Evolutionary conservation across 345 rosid genomes (phyloP).

Genomic region (Pistacia integerrima): DNA sequence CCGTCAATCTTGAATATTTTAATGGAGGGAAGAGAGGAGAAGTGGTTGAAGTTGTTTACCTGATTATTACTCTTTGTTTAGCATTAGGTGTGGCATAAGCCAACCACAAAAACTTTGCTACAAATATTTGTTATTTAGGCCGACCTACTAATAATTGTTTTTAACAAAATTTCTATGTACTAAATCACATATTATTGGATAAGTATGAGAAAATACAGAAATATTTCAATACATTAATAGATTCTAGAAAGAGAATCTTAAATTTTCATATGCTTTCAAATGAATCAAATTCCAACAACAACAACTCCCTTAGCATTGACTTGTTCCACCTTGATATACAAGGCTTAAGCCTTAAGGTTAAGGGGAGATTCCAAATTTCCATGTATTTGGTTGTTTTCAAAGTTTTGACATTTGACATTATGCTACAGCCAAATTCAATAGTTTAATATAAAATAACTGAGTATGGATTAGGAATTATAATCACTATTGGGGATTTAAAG

Average conservation of each 20-base stretch:
- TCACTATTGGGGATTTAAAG: too few species aligned
- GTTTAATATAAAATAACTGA: too few species aligned
- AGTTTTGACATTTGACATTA: not conserved
- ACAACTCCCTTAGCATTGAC: not conserved
- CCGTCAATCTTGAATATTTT: constrained; percentile 11
- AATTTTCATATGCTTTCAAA: too few species aligned
- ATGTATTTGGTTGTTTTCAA: not conserved
- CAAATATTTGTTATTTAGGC: not conserved
- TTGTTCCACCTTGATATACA: not conserved
- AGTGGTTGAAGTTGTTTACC: constrained; percentile 20
- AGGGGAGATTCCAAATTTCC: too few species aligned
- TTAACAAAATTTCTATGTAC: not conserved
- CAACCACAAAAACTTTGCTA: not conserved
- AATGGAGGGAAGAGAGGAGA: not conserved
- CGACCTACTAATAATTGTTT: not conserved
- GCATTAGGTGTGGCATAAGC: not conserved
- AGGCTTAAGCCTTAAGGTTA: too few species aligned
- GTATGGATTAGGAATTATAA: not conserved
- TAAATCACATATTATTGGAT: too few species aligned
- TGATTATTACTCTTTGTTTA: not conserved
- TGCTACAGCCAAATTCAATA: too few species aligned
- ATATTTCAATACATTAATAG: too few species aligned
- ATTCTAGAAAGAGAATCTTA: too few species aligned
- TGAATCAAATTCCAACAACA: too few species aligned
- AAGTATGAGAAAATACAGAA: too few species aligned